These are phyloP conservation scores for Hypoxylon sp. DNA, from an alignment of 2,329 filamentous ascomycete species.

Conservation along the genomic window DNA sequence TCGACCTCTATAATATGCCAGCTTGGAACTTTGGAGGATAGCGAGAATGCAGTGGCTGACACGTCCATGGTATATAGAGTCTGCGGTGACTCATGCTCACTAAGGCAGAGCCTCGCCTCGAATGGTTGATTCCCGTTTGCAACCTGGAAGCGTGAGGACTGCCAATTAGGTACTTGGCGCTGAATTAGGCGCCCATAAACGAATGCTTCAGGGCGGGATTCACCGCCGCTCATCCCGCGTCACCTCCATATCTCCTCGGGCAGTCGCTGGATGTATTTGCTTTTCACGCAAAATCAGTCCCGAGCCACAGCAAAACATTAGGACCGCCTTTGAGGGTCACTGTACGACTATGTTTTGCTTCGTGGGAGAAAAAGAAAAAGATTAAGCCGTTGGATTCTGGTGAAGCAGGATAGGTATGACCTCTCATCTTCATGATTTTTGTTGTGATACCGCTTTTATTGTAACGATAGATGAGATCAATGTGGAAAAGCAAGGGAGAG, in stretches of 20 bases:
- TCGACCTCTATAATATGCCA: background rate
- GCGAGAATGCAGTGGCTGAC: background rate
- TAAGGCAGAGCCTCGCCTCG: background rate
- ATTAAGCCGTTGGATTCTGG: background rate
- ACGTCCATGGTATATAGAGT: background rate
- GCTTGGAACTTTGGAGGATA: background rate
- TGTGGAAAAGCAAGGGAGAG: background rate
- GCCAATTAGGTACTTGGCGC: background rate
- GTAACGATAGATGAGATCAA: background rate
- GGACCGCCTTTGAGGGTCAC: background rate
- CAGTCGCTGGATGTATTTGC: constrained; percentile 3
- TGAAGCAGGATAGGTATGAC: background rate
- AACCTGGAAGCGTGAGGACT: background rate
- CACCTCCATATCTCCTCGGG: background rate
- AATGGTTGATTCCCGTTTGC: constrained; percentile 1
- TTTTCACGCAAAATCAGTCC: background rate
- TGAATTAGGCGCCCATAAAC: constrained; percentile 5
- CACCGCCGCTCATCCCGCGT: background rate
- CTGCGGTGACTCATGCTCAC: constrained; percentile 9
- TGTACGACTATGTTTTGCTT: background rate
- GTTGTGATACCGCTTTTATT: background rate
- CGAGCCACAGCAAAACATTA: background rate
- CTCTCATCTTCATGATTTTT: background rate
- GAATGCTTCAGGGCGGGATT: background rate
- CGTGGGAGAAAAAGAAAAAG: background rate